Base-by-base conservation (phyloP, 2,329 filamentous ascomycete species). In the Cryphonectria radicalis region DNA sequence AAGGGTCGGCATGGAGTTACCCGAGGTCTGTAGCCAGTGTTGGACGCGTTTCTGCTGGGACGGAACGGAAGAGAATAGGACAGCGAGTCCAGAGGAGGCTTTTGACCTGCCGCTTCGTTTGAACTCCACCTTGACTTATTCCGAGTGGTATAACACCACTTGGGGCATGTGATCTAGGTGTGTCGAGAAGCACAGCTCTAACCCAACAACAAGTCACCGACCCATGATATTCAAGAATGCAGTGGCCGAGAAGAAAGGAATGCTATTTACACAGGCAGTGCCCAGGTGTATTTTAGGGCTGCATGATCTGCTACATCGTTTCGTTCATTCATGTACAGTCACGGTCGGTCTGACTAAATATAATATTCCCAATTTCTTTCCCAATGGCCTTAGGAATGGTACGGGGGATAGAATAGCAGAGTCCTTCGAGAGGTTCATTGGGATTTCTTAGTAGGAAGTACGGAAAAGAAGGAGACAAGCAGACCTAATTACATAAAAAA, bases 41-140 rank as follows among this genome's bases (percentile, higher is more conserved):
- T 64, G 37, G 62, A 32, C 19, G 37, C 62, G 63, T 2, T 65
- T 65, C 42, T 50, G 63, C 63, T 65, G 63, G 40, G 63, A 65
- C 14, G 63, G 63, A n/a, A 46, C 25, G 25, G 63, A 65, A 25
- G n/a, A 32, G 40, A 19, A 35, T 17, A 42, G n/a, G 13, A 53
- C n/a, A n/a, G 43, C 50, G 25, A 22, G 53, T 13, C 4, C 50
- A 1, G 11, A 65, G 14, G 11, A 35, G 25, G 63, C 40, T 3
- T 65, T 50, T 50, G 42, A 65, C 8, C n/a, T 53, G 11, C 42
- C 42, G 25, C 42, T 35, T n/a, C 28, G 40, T 28, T 25, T 46
- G n/a, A 46, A 46, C 19, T 1, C 40, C 25, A 11, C 5, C 28
- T 65, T 65, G 37, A 65, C 37, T 17, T 65, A 46, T 25, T 28